Conservation (phyloP, 2,329 filamentous ascomycete genomes). For the Trichoderma pleuroti region DNA sequence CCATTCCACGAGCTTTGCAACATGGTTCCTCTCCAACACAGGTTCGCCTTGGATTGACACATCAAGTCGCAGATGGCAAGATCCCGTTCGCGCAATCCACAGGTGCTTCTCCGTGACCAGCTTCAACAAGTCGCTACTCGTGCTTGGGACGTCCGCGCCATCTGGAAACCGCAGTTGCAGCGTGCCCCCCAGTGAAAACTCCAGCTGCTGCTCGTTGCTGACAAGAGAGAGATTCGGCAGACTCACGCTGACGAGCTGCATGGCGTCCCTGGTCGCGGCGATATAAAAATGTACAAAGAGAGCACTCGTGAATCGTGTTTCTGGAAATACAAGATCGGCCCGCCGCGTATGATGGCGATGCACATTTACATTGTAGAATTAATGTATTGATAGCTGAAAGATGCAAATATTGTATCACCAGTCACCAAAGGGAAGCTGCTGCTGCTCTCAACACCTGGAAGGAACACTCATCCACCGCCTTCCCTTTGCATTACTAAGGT, state of each 20-base stretch:
- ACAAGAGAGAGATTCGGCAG: slow-evolving; percentile 28
- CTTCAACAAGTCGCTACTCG: slow-evolving; percentile 26
- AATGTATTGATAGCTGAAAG: background rate
- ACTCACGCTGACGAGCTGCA: slow-evolving; percentile 22
- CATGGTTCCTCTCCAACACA: slow-evolving; percentile 15
- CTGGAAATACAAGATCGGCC: background rate
- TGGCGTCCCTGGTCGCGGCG: background rate
- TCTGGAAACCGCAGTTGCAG: slow-evolving; percentile 29
- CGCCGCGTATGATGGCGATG: background rate
- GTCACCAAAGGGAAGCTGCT: background rate
- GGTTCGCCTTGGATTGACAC: slow-evolving; percentile 25
- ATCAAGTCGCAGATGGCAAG: slow-evolving; percentile 31
- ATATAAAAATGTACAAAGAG: background rate
- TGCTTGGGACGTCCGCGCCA: slow-evolving; percentile 16
- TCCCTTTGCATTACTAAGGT: slow-evolving; percentile 13
- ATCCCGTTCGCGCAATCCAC: slow-evolving; percentile 34
- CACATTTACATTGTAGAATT: background rate
- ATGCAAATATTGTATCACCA: background rate
- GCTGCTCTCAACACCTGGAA: background rate
- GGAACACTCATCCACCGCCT: background rate
- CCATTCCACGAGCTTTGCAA: slow-evolving; percentile 21
- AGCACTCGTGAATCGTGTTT: background rate
- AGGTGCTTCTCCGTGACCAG: slow-evolving; percentile 26
- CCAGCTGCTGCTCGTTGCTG: slow-evolving; percentile 24
- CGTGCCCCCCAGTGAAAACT: slow-evolving; percentile 26